These are phyloP conservation scores for Aureobasidium musti DNA, from an alignment of 2,329 filamentous ascomycete species.

Conservation along the genomic window DNA sequence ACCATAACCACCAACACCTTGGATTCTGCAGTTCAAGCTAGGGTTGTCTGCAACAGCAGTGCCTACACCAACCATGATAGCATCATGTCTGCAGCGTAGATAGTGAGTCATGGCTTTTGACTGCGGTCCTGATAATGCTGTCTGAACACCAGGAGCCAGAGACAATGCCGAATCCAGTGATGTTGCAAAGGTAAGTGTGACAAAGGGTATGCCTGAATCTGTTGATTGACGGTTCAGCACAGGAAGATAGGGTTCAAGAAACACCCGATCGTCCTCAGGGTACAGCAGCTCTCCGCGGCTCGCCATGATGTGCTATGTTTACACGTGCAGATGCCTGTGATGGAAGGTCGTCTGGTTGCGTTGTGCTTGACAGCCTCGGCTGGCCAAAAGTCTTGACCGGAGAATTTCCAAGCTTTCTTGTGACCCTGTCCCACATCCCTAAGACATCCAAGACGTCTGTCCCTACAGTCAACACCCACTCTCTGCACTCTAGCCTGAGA, in stretches of 20 bases:
- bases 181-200: slow-evolving; percentile 86
- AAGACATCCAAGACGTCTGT: slow-evolving; percentile 14
- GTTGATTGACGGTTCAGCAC: not conserved
- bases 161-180: slow-evolving; percentile 83
- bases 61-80: slow-evolving; percentile 80
- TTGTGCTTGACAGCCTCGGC: not conserved
- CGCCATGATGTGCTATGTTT: slow-evolving; percentile 27
- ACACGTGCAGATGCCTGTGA: not conserved
- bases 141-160: slow-evolving; percentile 75
- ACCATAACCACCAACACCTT: slow-evolving; percentile 60
- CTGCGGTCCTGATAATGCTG: slow-evolving; percentile 75
- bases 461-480: slow-evolving; percentile 1
- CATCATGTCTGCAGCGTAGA: slow-evolving; percentile 77
- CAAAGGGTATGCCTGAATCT: slow-evolving; percentile 46
- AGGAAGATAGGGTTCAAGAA: slow-evolving; percentile 55
- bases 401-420: slow-evolving; percentile 24
- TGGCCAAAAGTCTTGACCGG: slow-evolving; percentile 24
- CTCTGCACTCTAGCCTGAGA: not conserved
- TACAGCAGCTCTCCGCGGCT: slow-evolving; percentile 39
- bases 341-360: not conserved
- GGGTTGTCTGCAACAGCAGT: slow-evolving; percentile 86
- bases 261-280: slow-evolving; percentile 48
- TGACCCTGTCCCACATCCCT: slow-evolving; percentile 11
- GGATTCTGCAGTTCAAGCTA: slow-evolving; percentile 76
- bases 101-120: slow-evolving; percentile 94